Percentiles rank a stretch among this genome's conserved stretches.
Conservation (phyloP, 768 basidiomycete species). For the Lactifluus piperatus region DNA sequence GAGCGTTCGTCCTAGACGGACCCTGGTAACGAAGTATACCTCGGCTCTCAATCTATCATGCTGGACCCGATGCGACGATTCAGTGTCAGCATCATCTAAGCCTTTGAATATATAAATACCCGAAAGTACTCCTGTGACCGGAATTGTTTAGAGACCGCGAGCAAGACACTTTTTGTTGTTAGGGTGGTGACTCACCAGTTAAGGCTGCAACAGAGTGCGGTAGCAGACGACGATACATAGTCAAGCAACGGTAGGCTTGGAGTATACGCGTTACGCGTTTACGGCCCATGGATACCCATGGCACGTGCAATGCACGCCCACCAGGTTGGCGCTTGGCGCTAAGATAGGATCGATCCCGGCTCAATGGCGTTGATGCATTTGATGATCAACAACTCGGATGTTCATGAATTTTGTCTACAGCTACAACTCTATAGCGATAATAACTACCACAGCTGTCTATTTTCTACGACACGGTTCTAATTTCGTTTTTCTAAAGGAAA, state of each 20-base stretch:
- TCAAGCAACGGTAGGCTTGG: background rate
- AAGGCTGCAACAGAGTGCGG: slow-evolving; percentile 32
- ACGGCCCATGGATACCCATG: too few relatives aligned
- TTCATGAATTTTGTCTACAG: too few relatives aligned
- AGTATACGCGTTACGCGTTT: too few relatives aligned
- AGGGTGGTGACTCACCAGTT: slow-evolving; percentile 36
- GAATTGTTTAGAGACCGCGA: background rate
- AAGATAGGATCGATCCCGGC: slow-evolving; percentile 2
- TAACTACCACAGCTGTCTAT: too few relatives aligned
- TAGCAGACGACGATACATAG: slow-evolving; percentile 4
- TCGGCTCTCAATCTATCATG: background rate
- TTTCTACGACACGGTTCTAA: too few relatives aligned
- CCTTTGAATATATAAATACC: slow-evolving; percentile 13
- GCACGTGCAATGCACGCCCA: background rate
- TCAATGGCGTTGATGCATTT: background rate
- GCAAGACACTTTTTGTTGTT: background rate
- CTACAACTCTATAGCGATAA: too few relatives aligned
- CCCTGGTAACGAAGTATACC: background rate
- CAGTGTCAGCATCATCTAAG: background rate
- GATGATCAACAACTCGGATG: too few relatives aligned
- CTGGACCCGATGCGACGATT: background rate
- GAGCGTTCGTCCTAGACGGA: background rate
- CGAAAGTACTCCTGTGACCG: slow-evolving; percentile 8
- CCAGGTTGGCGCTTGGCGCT: slow-evolving; percentile 9
- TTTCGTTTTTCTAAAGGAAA: too few relatives aligned